Evolutionary conservation across 768 basidiomycete genomes (phyloP), one percentile per base, ranked within the genome.

Genomic region (Suillus brevipes): DNA sequence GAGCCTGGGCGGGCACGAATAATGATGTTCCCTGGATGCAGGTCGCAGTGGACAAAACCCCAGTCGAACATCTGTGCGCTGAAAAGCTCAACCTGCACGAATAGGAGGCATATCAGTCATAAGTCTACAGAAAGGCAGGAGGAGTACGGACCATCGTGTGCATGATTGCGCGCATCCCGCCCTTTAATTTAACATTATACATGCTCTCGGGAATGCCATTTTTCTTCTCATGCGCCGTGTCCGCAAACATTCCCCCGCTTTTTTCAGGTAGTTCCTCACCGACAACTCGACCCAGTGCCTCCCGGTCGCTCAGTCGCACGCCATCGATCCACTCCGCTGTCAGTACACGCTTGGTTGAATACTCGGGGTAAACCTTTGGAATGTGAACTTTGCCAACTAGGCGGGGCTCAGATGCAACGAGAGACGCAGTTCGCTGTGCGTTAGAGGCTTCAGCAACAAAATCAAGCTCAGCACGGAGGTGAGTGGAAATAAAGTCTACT

Each of bases 61-160:
- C 91, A 97, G 65, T 85, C 84, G 75, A 97, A 98, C 77, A 95
- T 95, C 80, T 87, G 94, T 3, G 91, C 92, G 37, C 89, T 89
- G 80, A 95, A 95, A 2, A 94, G 81, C 66, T 93, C 89, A 43
- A 95, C 28, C 58, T 59, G 58, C 28, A 36, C 58, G 40, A 59
- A 42, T 42, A 43, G 25, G 25, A 40, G 25, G 18, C 10, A 59
- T 7, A 12, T 59, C 40, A 59, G 25, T 31, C 20, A 25, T 31
- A 7, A 31, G 40, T 13, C 6, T 42, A 28, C 28, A 18, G 12
- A 59, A 18, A 42, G 20, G 6, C 6, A 13, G 4, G 20, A 13
- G 4, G 20, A 31, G 20, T 42, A 16, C 40, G 6, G 3, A 43
- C 88, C 84, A 94, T 94, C 25, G 88, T 88, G 66, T 91, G 87